Evolutionary conservation across 2,329 filamentous ascomycete species (phyloP).

Genomic region (Talaromyces sp.): DNA sequence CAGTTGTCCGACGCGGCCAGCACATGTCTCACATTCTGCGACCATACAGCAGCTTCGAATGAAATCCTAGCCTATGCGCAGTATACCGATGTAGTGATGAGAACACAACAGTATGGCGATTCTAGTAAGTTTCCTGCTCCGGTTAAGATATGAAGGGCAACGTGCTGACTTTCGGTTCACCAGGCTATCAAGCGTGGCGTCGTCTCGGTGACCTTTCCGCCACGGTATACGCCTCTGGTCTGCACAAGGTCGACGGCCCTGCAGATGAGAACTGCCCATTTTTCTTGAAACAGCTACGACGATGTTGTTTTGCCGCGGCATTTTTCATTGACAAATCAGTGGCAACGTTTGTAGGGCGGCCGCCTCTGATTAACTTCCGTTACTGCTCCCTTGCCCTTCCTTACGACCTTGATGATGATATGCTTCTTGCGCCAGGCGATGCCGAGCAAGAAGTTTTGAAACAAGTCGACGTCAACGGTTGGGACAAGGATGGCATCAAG

Average conservation of each 20-base stretch:
- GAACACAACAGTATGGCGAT: constrained; percentile 30
- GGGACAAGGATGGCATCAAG: constrained; percentile 15
- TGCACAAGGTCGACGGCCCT: constrained; percentile 33
- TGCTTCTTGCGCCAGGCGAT: constrained; percentile 13
- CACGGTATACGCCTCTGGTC: constrained; percentile 12
- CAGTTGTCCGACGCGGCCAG: constrained; percentile 30
- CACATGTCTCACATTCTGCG: constrained; percentile 26
- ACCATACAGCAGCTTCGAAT: constrained; percentile 27
- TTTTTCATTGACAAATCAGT: constrained; percentile 24
- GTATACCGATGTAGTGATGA: constrained; percentile 26
- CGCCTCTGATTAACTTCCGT: constrained; percentile 22
- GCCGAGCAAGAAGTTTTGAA: constrained; percentile 11
- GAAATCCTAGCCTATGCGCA: constrained; percentile 31
- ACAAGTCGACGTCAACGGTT: constrained; percentile 16
- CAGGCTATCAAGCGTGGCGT: constrained; percentile 15
- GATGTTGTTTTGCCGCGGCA: constrained; percentile 20
- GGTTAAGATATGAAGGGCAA: background rate
- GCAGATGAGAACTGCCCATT: constrained; percentile 22
- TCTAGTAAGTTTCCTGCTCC: constrained; percentile 22
- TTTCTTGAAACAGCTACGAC: constrained; percentile 22
- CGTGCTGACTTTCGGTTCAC: background rate
- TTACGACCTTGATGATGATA: constrained; percentile 24
- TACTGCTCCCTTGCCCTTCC: constrained; percentile 23
- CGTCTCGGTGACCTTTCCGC: constrained; percentile 16
- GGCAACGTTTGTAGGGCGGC: constrained; percentile 24